A percentile compares a stretch with the other conserved stretches of the same genome.
Evolutionary conservation across 2,329 filamentous ascomycete species (phyloP).

Genomic region (Penicillium brasilianum): DNA sequence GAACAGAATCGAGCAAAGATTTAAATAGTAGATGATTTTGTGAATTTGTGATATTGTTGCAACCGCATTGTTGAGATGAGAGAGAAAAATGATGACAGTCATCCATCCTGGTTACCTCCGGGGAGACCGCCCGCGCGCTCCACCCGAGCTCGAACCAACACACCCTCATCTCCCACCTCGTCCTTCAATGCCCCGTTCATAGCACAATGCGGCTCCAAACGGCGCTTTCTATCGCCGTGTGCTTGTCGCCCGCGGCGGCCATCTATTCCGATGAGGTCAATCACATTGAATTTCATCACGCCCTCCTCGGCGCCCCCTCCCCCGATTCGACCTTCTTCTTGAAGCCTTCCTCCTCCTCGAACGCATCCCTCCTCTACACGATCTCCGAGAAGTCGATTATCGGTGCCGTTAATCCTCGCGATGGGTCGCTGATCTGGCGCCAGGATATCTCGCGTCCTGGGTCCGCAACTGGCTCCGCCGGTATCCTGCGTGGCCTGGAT

Average conservation of each 20-base stretch:
- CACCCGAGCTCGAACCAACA: constrained; percentile 25
- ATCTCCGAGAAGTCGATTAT: constrained; percentile 82
- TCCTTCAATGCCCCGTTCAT: constrained; percentile 40
- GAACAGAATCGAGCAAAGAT: no score
- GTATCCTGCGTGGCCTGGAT: constrained; percentile 72
- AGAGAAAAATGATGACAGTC: neutral
- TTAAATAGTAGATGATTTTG: no score
- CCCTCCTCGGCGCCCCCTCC: constrained; percentile 82
- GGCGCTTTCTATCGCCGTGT: constrained; percentile 49
- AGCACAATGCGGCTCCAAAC: constrained; percentile 49
- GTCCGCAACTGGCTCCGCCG: constrained; percentile 23
- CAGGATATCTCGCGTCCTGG: constrained; percentile 67
- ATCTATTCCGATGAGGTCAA: constrained; percentile 91
- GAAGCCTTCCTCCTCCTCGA: constrained; percentile 77
- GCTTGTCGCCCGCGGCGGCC: constrained; percentile 61
- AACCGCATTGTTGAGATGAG: neutral
- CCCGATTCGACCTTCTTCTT: constrained; percentile 92
- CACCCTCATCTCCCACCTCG: constrained; percentile 20
- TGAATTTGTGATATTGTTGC: neutral
- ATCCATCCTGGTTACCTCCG: neutral
- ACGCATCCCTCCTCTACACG: constrained; percentile 88
- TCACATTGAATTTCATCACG: constrained; percentile 90
- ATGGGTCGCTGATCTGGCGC: constrained; percentile 83
- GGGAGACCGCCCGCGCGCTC: constrained; percentile 30
- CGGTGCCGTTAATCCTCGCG: constrained; percentile 86